Evolutionary conservation across 805 yeast genomes (phyloP), one percentile per base, ranked within the genome.

Genomic region (Yamadazyma akitaensis): DNA sequence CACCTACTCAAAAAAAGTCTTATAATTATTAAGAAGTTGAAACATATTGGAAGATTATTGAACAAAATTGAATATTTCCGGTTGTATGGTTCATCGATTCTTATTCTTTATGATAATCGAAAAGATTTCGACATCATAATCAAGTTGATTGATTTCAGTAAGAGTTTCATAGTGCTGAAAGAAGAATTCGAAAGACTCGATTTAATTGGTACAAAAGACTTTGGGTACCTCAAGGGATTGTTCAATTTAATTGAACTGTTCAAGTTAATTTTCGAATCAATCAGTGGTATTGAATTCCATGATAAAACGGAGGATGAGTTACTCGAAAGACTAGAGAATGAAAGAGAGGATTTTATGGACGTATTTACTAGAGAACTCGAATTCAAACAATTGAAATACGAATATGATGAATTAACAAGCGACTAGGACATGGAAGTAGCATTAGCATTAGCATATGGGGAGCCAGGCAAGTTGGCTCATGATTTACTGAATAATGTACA

Each of bases 141-240:
- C n/a, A 80, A 90, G 51, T 77, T 95, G 46, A 94, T 94, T 55
- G 99, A 94, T 67, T 94, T 94, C 74, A 98, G 98, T 1, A 96
- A 91, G 61, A 86, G 96, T 14, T 45, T 52, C 19, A 36, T 46
- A 12, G 11, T 31, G 2, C 34, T 26, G 36, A 26, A 37, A 12
- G 5, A 34, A 13, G 38, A 45, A 30, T 45, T 45, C 21, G 34
- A 34, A 12, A 12, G 41, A 11, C 34, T 39, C 11, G 5, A 24
- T 9, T 13, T 38, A 7, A 17, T n/a, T 12, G 33, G 26, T 11
- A 32, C 47, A 11, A 52, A 52, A 40, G 99, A 94, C 65, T 60
- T 67, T 51, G 99, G 99, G 1, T 94, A 89, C 62, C 65, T 90
- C 36, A 76, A 92, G 43, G 99, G 99, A 0, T 63, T 94, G 33